Percentiles rank a stretch among this genome's conserved stretches.
These are phyloP conservation scores for Colletotrichum plurivorum DNA, from an alignment of 2,329 filamentous ascomycete species.

Conservation along the genomic window DNA sequence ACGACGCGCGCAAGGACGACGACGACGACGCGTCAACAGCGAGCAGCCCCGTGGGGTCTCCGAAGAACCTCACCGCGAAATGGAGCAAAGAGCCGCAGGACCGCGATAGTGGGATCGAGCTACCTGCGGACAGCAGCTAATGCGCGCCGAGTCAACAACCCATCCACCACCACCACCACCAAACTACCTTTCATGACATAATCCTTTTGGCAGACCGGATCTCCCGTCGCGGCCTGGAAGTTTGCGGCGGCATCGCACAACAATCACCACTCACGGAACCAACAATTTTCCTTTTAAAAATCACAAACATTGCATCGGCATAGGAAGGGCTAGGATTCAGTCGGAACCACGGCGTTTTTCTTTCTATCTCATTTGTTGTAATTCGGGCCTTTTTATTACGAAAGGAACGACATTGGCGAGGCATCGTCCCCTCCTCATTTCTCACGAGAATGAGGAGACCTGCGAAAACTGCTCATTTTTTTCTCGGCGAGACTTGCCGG, in stretches of 20 bases:
- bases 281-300: conserved; percentile 10
- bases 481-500: conserved; percentile 5
- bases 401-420: conserved; percentile 32
- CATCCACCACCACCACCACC: too few species aligned
- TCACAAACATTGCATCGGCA: conserved; percentile 18
- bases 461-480: conserved; percentile 25
- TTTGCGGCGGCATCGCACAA: conserved; percentile 38
- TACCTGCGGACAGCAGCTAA: conserved; percentile 57
- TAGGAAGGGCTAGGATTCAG: conserved; percentile 35
- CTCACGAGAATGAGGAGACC: not conserved
- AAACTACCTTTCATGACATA: not conserved
- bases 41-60: conserved; percentile 24
- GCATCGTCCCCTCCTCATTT: conserved; percentile 10
- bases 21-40: conserved; percentile 33
- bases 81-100: conserved; percentile 49
- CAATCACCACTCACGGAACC: conserved; percentile 42
- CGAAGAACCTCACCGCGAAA: conserved; percentile 32
- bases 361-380: not conserved
- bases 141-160: not conserved
- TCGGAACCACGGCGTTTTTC: conserved; percentile 38
- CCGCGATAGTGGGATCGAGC: conserved; percentile 67
- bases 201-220: conserved; percentile 35
- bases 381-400: conserved; percentile 11
- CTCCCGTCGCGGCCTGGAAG: conserved; percentile 35
- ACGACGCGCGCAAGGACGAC: conserved; percentile 42